Evolutionary conservation across 805 yeast species (phyloP).

Genomic region (Yarrowia osloensis): DNA sequence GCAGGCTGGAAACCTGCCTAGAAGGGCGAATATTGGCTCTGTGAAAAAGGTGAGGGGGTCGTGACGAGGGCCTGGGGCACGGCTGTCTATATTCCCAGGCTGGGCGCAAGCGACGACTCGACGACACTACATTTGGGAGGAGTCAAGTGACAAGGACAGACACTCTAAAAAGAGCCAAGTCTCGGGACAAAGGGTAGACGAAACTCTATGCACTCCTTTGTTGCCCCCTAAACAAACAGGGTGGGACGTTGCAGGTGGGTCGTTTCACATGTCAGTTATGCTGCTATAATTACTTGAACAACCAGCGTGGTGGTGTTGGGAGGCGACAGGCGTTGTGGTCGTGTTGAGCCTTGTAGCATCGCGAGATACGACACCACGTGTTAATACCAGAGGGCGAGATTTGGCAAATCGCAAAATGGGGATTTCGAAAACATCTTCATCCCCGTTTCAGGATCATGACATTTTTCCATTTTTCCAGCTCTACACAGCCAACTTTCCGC

Average conservation of each 20-base stretch:
- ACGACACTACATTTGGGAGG: neutral
- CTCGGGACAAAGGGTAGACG: conserved; percentile 1
- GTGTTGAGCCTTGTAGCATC: neutral
- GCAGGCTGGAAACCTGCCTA: neutral
- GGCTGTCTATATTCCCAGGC: neutral
- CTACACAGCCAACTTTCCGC: neutral
- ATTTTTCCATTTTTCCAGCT: neutral
- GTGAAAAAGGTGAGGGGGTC: neutral
- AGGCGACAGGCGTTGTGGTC: too few relatives aligned
- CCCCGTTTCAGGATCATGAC: conserved; percentile 6
- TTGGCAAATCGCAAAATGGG: neutral
- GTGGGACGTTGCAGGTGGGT: conserved; percentile 15
- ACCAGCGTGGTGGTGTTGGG: neutral
- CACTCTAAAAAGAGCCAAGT: conserved; percentile 25
- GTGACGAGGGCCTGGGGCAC: too few relatives aligned
- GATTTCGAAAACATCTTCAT: neutral
- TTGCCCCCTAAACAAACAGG: conserved; percentile 12
- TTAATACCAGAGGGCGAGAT: too few relatives aligned
- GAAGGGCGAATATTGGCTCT: neutral
- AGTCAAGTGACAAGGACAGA: conserved; percentile 12
- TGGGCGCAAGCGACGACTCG: neutral
- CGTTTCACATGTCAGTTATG: conserved; percentile 19
- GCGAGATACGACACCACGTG: neutral
- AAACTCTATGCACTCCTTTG: conserved; percentile 19
- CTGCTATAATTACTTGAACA: neutral